Percentiles rank a stretch among this genome's conserved stretches.
Conservation (phyloP, 2,329 filamentous ascomycete genomes). For the Trichoderma sp. region DNA sequence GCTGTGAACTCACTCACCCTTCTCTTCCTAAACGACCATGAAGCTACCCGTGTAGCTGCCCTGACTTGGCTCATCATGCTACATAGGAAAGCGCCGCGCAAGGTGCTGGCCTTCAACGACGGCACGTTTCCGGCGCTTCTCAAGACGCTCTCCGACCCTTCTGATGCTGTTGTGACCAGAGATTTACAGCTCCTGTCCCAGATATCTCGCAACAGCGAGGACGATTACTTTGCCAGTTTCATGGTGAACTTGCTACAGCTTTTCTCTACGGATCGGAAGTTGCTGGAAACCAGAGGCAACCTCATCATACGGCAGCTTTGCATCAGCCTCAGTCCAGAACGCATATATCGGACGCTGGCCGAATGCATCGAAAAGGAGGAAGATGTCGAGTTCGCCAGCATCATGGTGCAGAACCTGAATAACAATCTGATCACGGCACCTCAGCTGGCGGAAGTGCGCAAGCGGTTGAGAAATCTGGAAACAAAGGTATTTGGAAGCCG, state of each 20-base stretch:
- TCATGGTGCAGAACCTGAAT: constrained; percentile 99
- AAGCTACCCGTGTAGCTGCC: constrained; percentile 90
- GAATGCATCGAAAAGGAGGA: constrained; percentile 98
- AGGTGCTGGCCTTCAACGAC: constrained; percentile 93
- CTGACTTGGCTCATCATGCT: constrained; percentile 98
- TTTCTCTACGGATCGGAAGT: constrained; percentile 88
- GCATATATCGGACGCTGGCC: constrained; percentile 92
- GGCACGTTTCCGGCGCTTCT: constrained; percentile 94
- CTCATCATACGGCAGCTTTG: constrained; percentile 95
- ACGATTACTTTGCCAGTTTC: constrained; percentile 96
- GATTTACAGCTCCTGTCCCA: constrained; percentile 93
- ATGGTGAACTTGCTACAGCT: constrained; percentile 96
- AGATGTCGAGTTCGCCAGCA: constrained; percentile 97
- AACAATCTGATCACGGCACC: constrained; percentile 98
- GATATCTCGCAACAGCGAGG: constrained; percentile 94
- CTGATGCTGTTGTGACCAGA: constrained; percentile 92
- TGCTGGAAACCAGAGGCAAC: constrained; percentile 91
- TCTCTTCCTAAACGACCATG: constrained; percentile 94
- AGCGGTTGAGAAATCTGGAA: constrained; percentile 86
- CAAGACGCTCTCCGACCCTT: constrained; percentile 93
- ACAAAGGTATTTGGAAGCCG: constrained; percentile 61
- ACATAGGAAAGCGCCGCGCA: constrained; percentile 89
- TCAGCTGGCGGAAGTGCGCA: constrained; percentile 86
- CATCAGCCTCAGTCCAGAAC: constrained; percentile 86
- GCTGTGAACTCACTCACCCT: constrained; percentile 91